phyloP scores from a whole-genome alignment of 495 filamentous ascomycete genomes.

The Hypoxylon lienhwacheense region DNA sequence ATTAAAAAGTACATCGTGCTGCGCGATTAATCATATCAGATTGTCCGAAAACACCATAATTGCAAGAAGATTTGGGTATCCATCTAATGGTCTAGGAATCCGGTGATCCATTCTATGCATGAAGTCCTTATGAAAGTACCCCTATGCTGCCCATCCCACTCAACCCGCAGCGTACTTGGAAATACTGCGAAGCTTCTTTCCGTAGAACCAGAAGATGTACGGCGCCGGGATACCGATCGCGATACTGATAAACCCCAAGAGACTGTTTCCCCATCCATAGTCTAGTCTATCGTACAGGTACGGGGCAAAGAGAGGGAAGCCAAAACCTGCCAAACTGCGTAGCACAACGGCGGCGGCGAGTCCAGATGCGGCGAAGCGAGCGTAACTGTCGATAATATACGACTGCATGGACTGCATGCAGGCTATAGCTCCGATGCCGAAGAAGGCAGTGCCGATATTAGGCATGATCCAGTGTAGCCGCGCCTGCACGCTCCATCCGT shows the following conservation, averaged over 20 bases:
- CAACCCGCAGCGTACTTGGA: neutral
- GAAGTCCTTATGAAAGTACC: too few relatives aligned
- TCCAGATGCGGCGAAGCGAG: slow-evolving; percentile 55
- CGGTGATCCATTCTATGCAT: too few relatives aligned
- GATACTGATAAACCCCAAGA: slow-evolving; percentile 49
- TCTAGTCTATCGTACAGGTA: slow-evolving; percentile 51
- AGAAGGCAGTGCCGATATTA: slow-evolving; percentile 51
- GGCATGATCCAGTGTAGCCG: slow-evolving; percentile 54
- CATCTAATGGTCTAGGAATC: too few relatives aligned
- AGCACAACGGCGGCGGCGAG: slow-evolving; percentile 49
- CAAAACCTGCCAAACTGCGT: slow-evolving; percentile 49
- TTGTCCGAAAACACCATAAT: too few relatives aligned
- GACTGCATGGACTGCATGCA: slow-evolving; percentile 50
- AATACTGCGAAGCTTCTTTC: neutral
- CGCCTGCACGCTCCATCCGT: slow-evolving; percentile 45
- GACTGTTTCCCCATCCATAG: slow-evolving; percentile 54
- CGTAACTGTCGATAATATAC: slow-evolving; percentile 59
- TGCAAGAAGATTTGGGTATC: too few relatives aligned
- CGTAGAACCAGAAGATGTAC: slow-evolving; percentile 12
- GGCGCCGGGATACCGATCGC: slow-evolving; percentile 42
- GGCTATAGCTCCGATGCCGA: slow-evolving; percentile 49
- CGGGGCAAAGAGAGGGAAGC: slow-evolving; percentile 53
- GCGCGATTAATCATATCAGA: too few relatives aligned
- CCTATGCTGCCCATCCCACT: too few relatives aligned
- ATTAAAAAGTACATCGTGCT: too few relatives aligned